These are phyloP conservation scores for Xylaria sp. DNA, from an alignment of 495 filamentous ascomycete genomes.

Conservation along the genomic window DNA sequence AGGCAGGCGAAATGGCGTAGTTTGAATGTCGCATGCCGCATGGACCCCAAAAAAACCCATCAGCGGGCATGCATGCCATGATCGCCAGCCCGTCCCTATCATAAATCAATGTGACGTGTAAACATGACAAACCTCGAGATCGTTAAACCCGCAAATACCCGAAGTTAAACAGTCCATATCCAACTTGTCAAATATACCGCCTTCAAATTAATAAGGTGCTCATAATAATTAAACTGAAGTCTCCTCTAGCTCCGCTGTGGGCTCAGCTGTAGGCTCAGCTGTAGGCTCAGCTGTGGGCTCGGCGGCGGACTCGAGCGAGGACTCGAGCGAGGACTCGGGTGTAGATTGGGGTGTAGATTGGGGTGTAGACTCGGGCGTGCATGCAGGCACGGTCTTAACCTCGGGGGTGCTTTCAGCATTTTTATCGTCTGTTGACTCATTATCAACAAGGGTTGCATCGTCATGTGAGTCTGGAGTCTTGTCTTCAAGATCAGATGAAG, in stretches of 20 bases:
- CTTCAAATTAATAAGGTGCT: slow-evolving; percentile 4
- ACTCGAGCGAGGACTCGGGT: background rate
- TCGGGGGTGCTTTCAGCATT: background rate
- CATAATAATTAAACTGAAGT: slow-evolving; percentile 9
- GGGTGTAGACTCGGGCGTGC: too few relatives aligned
- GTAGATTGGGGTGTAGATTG: too few relatives aligned
- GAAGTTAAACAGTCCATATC: background rate
- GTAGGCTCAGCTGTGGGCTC: background rate
- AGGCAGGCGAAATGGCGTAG: slow-evolving; percentile 23
- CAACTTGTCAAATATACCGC: slow-evolving; percentile 11
- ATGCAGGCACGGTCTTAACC: background rate
- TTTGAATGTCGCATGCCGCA: background rate
- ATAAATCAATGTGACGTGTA: slow-evolving; percentile 19
- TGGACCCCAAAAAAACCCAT: background rate
- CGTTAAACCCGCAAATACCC: background rate
- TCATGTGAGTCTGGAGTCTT: slow-evolving; percentile 21
- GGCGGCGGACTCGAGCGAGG: background rate
- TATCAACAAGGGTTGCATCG: background rate
- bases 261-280: background rate
- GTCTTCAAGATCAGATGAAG: slow-evolving; percentile 26
- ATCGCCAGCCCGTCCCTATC: slow-evolving; percentile 1
- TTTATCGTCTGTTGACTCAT: background rate
- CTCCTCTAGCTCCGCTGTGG: slow-evolving; percentile 21
- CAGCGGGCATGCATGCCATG: background rate
- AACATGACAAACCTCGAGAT: slow-evolving; percentile 5